phyloP scores from a whole-genome alignment of 2,329 filamentous ascomycete genomes.

The Dothidotthia symphoricarpi region DNA sequence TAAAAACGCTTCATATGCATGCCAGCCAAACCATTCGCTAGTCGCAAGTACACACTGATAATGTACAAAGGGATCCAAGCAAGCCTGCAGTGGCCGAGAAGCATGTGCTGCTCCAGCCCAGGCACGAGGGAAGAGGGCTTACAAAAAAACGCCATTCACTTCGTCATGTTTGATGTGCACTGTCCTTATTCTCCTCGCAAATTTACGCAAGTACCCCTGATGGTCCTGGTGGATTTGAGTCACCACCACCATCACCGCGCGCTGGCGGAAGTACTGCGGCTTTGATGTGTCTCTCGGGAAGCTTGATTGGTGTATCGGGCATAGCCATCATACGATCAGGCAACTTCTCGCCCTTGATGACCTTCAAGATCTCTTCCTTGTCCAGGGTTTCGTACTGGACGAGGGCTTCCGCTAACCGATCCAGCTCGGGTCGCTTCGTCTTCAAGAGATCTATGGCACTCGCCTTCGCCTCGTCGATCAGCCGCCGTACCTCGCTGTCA shows the following conservation, averaged over 20 bases:
- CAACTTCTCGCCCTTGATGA: constrained; percentile 82
- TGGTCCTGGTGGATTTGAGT: constrained; percentile 13
- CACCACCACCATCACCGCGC: constrained; percentile 14
- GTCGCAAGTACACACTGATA: not conserved
- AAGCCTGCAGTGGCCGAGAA: not conserved
- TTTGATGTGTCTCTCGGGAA: constrained; percentile 54
- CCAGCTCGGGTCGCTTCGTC: constrained; percentile 77
- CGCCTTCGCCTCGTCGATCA: constrained; percentile 77
- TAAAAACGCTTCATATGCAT: not conserved
- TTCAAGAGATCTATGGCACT: constrained; percentile 71
- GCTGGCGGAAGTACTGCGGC: constrained; percentile 19
- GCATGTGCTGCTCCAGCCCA: not conserved
- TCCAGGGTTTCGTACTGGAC: constrained; percentile 93
- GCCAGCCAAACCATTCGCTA: not conserved
- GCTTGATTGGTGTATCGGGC: constrained; percentile 62
- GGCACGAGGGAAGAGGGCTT: not conserved
- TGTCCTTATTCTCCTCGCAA: too few species aligned
- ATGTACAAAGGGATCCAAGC: not conserved
- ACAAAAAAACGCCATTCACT: constrained; percentile 2
- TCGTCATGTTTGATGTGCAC: constrained; percentile 1
- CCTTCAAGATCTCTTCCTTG: constrained; percentile 84
- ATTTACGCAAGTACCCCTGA: constrained; percentile 21
- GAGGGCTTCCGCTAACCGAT: constrained; percentile 81
- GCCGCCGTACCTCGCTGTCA: constrained; percentile 80
- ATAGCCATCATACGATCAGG: constrained; percentile 62